Conservation (phyloP, 148 eudicot species). For the Mesembryanthemum crystallinum region DNA sequence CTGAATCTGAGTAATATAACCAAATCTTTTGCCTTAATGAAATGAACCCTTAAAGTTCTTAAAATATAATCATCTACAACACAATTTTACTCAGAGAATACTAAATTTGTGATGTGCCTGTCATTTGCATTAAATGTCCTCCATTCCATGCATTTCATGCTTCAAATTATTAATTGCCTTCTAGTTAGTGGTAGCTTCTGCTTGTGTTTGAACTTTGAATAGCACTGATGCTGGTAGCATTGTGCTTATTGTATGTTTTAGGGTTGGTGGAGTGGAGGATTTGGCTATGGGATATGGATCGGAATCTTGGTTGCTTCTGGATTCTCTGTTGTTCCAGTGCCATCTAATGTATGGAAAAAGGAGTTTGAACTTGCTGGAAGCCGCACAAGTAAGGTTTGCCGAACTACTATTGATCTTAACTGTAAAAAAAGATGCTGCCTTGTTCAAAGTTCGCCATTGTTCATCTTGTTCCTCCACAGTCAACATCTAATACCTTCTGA, state of each 20-base stretch:
- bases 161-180: background rate
- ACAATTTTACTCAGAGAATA: too few relatives aligned
- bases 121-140: too few relatives aligned
- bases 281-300: slow-evolving; percentile 87
- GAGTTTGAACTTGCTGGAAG: slow-evolving; percentile 65
- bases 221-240: slow-evolving; percentile 12
- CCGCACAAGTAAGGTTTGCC: slow-evolving; percentile 63
- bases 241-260: slow-evolving; percentile 39
- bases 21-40: too few relatives aligned
- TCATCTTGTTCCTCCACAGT: background rate
- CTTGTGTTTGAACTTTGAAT: background rate
- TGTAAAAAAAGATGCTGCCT: background rate
- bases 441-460: background rate
- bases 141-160: background rate
- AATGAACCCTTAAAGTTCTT: too few relatives aligned
- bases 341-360: slow-evolving; percentile 73
- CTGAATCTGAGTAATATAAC: too few relatives aligned
- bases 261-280: slow-evolving; percentile 99
- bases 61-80: too few relatives aligned
- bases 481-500: background rate
- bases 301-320: slow-evolving; percentile 89
- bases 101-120: too few relatives aligned
- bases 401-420: background rate
- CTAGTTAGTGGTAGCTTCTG: background rate
- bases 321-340: slow-evolving; percentile 83